Evolutionary conservation across 106 monocot species (phyloP), one percentile per base, ranked within the genome.

Genomic region (Acorus calamus): DNA sequence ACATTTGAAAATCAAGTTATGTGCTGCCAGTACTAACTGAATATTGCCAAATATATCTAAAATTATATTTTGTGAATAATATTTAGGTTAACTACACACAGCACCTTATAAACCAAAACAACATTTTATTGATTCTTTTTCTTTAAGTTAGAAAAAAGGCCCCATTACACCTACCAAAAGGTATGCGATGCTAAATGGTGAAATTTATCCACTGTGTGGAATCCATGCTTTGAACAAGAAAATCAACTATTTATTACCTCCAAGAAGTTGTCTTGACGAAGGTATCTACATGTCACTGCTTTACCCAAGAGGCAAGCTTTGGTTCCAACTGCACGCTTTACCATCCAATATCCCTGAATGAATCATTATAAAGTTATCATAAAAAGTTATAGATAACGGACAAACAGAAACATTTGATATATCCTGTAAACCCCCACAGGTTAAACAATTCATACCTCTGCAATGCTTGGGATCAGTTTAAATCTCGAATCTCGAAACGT

Each of bases 341-440:
- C 90, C 96, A 96, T 96, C 96, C 96, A 96, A 68, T 96, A 96
- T 12, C 96, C 96, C 94, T 94, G 61, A 45, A 41, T 51, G 42
- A 11, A 56, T 52, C 2, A 45, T 44, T 55, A 46, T 61, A 65
- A 14, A 48, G 8, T 69, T 43, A 48, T 51, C 13, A 55, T 28
- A 28, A 28, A 28, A 28, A 28, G 28, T 28, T 28, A 0, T 28
- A 28, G 28, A 28, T 28, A 28, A 28, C 28, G 1, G 28, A 28
- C 28, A 28, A 28, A 28, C 28, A 28, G 28, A 28, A 28, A 63
- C 8, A 63, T 63, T 14, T 49, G 6, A 4, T 63, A 28, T 11
- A 64, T 50, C 51, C 66, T 12, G 47, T 6, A 56, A 66, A 12
- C n/a, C 72, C 11, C 7, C 11, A 54, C 46, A 69, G 54, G 8